Percentiles rank a stretch among this genome's conserved stretches.
These are phyloP conservation scores for Pestalotiopsis sp. DNA, from an alignment of 2,329 filamentous ascomycete species.

Conservation along the genomic window DNA sequence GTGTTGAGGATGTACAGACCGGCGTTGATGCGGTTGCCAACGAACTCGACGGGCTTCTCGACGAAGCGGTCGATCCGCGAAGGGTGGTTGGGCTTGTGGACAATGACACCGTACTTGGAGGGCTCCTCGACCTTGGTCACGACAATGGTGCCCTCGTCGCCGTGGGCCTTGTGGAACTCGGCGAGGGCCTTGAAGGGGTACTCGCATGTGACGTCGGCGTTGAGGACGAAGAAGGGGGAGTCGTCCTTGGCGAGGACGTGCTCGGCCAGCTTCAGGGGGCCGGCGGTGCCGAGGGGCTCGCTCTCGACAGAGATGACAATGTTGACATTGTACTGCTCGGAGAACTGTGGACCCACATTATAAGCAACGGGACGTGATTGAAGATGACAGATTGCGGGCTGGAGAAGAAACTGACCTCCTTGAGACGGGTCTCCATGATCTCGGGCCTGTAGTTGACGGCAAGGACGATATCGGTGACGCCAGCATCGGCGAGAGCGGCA, in stretches of 20 bases:
- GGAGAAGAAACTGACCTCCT: constrained; percentile 65
- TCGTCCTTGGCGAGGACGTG: constrained; percentile 91
- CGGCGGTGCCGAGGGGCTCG: constrained; percentile 92
- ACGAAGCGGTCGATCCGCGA: constrained; percentile 98
- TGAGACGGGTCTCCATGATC: constrained; percentile 92
- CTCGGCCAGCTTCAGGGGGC: constrained; percentile 93
- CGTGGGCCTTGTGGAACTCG: constrained; percentile 90
- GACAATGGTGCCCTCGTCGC: constrained; percentile 94
- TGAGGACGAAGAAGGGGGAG: constrained; percentile 94
- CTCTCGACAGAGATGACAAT: constrained; percentile 97
- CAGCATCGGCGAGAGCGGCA: constrained; percentile 87
- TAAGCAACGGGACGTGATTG: not conserved
- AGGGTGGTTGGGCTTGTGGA: constrained; percentile 91
- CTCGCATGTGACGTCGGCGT: constrained; percentile 98
- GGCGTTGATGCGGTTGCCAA: constrained; percentile 97
- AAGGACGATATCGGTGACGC: constrained; percentile 96
- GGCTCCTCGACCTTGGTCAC: constrained; percentile 99
- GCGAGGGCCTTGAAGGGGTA: constrained; percentile 91
- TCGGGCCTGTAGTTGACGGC: constrained; percentile 99
- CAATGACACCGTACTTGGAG: constrained; percentile 97
- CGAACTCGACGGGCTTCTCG: constrained; percentile 98
- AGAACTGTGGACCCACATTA: constrained; percentile 7
- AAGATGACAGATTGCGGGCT: constrained; percentile 11
- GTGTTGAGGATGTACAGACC: constrained; percentile 98
- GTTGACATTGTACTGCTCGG: constrained; percentile 76